These are phyloP conservation scores for Boletus rubroflammeus DNA, from an alignment of 768 basidiomycete species.

Conservation along the genomic window DNA sequence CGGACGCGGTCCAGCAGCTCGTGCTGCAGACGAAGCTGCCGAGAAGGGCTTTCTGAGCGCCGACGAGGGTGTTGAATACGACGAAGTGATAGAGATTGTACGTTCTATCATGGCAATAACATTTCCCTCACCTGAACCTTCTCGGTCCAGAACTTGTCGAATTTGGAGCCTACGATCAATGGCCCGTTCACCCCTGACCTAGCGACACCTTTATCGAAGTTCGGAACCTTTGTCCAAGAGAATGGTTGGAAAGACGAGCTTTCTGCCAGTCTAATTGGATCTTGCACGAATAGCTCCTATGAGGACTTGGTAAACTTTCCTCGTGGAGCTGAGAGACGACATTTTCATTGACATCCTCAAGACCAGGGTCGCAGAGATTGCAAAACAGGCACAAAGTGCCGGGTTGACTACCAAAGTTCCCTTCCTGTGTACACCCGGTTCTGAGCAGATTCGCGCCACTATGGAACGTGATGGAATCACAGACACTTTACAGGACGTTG, in stretches of 20 bases:
- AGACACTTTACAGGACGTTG: conserved; percentile 75
- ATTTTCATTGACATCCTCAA: conserved; percentile 29
- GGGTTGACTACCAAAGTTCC: conserved; percentile 83
- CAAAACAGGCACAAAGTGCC: conserved; percentile 79
- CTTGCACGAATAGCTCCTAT: conserved; percentile 99
- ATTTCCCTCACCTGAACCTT: not conserved
- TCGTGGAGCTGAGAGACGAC: not conserved
- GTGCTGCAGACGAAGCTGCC: conserved; percentile 83
- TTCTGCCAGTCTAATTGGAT: conserved; percentile 90
- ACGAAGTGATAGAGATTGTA: conserved; percentile 92
- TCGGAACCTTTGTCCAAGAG: conserved; percentile 71
- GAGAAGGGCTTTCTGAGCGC: conserved; percentile 71
- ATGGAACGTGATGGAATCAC: conserved; percentile 94
- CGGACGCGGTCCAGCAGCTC: conserved; percentile 79
- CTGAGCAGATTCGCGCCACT: conserved; percentile 95
- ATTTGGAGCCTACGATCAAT: conserved; percentile 89
- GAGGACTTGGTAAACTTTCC: conserved; percentile 73
- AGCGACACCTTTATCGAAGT: conserved; percentile 89
- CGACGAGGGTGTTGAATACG: conserved; percentile 88
- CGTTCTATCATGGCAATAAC: conserved; percentile 23
- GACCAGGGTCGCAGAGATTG: conserved; percentile 91
- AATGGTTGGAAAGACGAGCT: conserved; percentile 94
- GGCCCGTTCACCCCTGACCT: conserved; percentile 98
- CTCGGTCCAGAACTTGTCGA: conserved; percentile 67
- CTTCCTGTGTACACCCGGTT: conserved; percentile 86